Base-by-base conservation (phyloP, 352 stramenopile genomes). In the Globisporangium emineosum region DNA sequence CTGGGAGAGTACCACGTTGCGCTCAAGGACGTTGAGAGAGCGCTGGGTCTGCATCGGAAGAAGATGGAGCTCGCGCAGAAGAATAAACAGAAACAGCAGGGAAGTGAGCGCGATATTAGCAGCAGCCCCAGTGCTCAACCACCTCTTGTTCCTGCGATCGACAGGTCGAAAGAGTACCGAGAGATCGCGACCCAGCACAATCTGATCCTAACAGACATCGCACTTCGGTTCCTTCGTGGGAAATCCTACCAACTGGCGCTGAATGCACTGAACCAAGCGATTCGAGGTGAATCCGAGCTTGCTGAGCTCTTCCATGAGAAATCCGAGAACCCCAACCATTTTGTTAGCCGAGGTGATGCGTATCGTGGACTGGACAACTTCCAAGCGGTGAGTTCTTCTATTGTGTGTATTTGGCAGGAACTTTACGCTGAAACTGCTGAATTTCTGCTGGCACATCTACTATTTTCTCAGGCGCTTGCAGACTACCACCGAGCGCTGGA, bases 251-350 rank as follows among this genome's bases (percentile, higher is more conserved):
- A 96, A 12, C 70, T 91, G 8, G 82, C 82, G 42, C 74, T 93
- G 32, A 94, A 91, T 43, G 79, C 82, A 32, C 88, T 92, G 73
- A 94, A 94, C 61, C 78, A 91, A 62, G 81, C 83, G 23, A 90
- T 94, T 32, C 77, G 75, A 25, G 69, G 78, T 10, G 78, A 92
- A 29, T 62, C 69, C 21, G 75, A 88, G 51, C 64, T 91, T 3
- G 43, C 67, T 2, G 65, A 81, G 29, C 72, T 72, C n/a, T 86
- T 83, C 37, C 66, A 70, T 9, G 82, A 86, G 23, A 57, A 73
- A 13, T 72, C 75, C 17, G 54, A 69, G 23, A 82, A 85, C 56
- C 72, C 85, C 2, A 76, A 84, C 57, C 83, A 77, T 62, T 89
- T 84, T 55, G 70, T 90, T 23, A 83, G 86, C 66, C 77, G 85